Percentiles rank a stretch among this genome's conserved stretches.
Conservation (phyloP, 164 flowering plant species). For the Magnolia officinalis region DNA sequence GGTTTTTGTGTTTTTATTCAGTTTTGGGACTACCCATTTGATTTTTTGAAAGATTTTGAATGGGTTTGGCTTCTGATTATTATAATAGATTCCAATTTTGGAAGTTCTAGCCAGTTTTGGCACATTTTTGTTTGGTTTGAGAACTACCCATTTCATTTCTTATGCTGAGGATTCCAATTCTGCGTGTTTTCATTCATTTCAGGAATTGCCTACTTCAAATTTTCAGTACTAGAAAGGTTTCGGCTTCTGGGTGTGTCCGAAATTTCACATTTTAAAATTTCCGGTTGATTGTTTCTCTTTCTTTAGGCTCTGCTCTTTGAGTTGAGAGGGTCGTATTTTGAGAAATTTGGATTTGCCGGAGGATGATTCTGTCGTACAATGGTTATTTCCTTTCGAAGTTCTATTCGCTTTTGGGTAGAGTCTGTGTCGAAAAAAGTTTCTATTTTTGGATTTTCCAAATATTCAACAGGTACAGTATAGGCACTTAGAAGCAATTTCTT, state of each 20-base stretch:
- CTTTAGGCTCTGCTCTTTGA: constrained; percentile 4
- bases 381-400: constrained; percentile 50
- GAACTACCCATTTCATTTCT: neutral
- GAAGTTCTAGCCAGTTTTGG: constrained; percentile 15
- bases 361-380: constrained; percentile 48
- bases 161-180: constrained; percentile 18
- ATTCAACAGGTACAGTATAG: constrained; percentile 61
- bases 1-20: too few relatives aligned
- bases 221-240: neutral
- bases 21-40: neutral
- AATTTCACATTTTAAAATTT: constrained; percentile 11
- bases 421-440: constrained; percentile 59
- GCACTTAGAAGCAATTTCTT: constrained; percentile 32
- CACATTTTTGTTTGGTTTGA: neutral
- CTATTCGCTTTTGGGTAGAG: constrained; percentile 43
- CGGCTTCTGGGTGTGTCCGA: neutral
- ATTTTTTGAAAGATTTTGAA: constrained; percentile 7
- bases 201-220: neutral
- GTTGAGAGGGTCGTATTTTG: constrained; percentile 3
- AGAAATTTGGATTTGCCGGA: constrained; percentile 22
- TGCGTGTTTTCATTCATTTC: constrained; percentile 20
- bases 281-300: neutral
- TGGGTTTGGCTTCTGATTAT: constrained; percentile 30
- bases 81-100: constrained; percentile 24
- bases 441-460: constrained; percentile 88